Conservation (phyloP, 2,329 filamentous ascomycete species). For the Alternaria postmessia region DNA sequence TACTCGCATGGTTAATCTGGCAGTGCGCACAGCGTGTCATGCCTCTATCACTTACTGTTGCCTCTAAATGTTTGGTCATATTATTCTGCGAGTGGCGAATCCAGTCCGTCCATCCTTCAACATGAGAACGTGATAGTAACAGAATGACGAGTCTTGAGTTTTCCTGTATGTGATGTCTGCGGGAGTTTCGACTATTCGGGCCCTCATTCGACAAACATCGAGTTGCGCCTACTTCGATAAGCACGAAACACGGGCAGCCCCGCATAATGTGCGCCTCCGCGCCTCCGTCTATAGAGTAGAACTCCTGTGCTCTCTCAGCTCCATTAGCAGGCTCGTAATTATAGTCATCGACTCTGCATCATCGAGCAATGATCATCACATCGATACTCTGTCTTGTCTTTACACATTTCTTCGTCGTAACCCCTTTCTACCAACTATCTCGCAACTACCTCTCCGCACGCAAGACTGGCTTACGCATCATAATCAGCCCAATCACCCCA, state of each 20-base stretch:
- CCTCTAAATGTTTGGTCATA: not conserved
- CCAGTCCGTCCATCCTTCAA: not conserved
- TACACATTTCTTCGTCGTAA: not conserved
- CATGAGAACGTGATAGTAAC: not conserved
- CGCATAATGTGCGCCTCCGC: not conserved
- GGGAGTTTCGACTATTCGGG: not conserved
- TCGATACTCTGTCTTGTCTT: constrained; percentile 9
- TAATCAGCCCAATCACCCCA: constrained; percentile 28
- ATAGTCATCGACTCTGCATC: not conserved
- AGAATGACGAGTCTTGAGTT: not conserved
- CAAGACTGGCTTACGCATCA: constrained; percentile 19
- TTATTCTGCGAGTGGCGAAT: not conserved
- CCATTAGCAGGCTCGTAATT: too few species aligned
- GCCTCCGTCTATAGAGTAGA: not conserved
- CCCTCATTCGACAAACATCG: not conserved
- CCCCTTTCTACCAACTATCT: constrained; percentile 10
- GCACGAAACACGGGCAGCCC: not conserved
- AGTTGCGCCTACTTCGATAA: not conserved
- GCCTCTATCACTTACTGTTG: not conserved
- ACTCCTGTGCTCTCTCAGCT: not conserved
- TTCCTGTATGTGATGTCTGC: not conserved
- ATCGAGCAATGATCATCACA: constrained; percentile 9
- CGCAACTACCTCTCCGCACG: constrained; percentile 28
- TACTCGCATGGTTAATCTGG: not conserved
- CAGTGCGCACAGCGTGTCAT: not conserved